Percentiles rank a stretch among this genome's conserved stretches.
Evolutionary conservation across 1,284 basidiomycete species (phyloP).

Genomic region (Bondarzewia mesenterica): DNA sequence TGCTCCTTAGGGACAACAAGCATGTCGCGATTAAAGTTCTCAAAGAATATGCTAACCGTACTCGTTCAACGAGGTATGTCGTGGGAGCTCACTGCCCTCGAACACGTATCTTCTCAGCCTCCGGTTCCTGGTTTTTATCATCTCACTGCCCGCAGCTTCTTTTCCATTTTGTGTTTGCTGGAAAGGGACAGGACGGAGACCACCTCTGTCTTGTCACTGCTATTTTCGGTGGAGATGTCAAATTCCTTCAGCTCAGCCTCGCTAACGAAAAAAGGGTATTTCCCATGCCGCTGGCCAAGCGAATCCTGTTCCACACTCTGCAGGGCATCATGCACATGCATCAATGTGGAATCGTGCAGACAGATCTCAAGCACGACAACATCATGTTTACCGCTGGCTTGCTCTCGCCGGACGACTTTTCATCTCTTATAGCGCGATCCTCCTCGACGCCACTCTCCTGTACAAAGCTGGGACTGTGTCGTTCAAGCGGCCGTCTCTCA

Average conservation of each 20-base stretch:
- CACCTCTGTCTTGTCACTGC: background rate
- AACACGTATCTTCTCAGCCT: background rate
- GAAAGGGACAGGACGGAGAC: background rate
- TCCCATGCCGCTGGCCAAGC: background rate
- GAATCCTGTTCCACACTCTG: background rate
- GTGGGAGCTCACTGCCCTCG: background rate
- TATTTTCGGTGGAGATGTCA: background rate
- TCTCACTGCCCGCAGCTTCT: background rate
- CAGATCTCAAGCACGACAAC: conserved; percentile 3
- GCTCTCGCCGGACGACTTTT: background rate
- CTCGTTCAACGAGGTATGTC: background rate
- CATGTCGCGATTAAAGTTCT: background rate
- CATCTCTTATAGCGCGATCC: background rate
- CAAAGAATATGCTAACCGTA: background rate
- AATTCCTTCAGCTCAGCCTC: background rate
- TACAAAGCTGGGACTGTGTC: background rate
- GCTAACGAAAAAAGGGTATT: background rate
- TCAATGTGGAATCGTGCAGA: background rate
- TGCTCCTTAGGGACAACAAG: background rate
- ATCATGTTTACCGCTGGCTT: background rate
- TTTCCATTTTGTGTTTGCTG: background rate
- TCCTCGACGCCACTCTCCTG: background rate
- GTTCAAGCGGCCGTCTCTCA: background rate
- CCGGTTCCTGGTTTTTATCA: no score
- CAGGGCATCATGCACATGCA: background rate